A percentile compares a stretch with the other conserved stretches of the same genome.
These are phyloP conservation scores for Candida frijolesensis DNA, from an alignment of 1,139 yeast species.

Conservation along the genomic window DNA sequence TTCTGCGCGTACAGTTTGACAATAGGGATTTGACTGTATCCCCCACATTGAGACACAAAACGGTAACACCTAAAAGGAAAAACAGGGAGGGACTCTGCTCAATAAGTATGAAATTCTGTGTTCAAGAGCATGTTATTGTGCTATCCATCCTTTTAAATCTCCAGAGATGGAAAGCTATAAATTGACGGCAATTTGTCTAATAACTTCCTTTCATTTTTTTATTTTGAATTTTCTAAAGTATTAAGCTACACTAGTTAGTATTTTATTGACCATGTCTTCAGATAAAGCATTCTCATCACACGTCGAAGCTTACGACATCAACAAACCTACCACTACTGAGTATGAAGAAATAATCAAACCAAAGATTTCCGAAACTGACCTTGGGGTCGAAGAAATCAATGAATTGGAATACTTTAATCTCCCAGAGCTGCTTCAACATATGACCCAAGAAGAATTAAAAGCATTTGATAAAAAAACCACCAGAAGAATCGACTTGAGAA, in stretches of 20 bases:
- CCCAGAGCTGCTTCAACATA: slow-evolving; percentile 37
- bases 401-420: slow-evolving; percentile 17
- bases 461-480: slow-evolving; percentile 41
- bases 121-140: too few relatives aligned
- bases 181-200: background rate
- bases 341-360: background rate
- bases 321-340: background rate
- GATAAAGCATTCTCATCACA: background rate
- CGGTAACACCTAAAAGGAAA: background rate
- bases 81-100: background rate
- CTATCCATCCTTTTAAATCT: too few relatives aligned
- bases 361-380: slow-evolving; percentile 1
- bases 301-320: background rate
- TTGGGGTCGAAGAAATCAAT: slow-evolving; percentile 4
- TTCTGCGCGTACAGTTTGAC: background rate
- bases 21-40: background rate
- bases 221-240: background rate
- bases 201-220: background rate
- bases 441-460: slow-evolving; percentile 39
- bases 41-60: slow-evolving; percentile 2
- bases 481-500: slow-evolving; percentile 52
- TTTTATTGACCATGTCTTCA: background rate
- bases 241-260: background rate
- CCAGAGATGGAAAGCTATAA: background rate
- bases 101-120: background rate